A percentile compares a stretch with the other conserved stretches of the same genome.
These are phyloP conservation scores for Ustilago crameri DNA, from an alignment of 1,284 basidiomycete species.

Conservation along the genomic window DNA sequence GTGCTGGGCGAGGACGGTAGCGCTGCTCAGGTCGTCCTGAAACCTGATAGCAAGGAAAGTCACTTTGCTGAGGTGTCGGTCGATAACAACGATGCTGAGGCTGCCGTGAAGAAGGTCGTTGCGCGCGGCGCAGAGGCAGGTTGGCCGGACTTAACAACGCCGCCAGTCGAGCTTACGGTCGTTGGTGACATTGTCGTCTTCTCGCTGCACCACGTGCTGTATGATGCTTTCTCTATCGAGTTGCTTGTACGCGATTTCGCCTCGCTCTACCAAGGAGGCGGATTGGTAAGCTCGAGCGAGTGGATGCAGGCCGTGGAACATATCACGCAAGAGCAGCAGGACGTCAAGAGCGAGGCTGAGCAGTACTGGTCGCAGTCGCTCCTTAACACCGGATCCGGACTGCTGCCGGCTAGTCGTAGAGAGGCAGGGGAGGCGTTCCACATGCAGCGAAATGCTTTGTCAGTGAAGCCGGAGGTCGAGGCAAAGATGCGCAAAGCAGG, in stretches of 20 bases:
- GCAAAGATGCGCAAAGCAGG: constrained; percentile 24
- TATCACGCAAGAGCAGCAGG: constrained; percentile 12
- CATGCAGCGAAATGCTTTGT: constrained; percentile 8
- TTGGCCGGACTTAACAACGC: constrained; percentile 21
- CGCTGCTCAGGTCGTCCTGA: constrained; percentile 43
- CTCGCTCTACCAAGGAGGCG: constrained; percentile 30
- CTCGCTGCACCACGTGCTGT: constrained; percentile 61
- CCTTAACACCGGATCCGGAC: not conserved
- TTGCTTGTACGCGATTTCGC: constrained; percentile 55
- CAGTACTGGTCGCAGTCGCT: constrained; percentile 33
- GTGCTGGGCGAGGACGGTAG: constrained; percentile 19
- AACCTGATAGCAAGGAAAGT: not conserved
- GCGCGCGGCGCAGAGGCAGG: constrained; percentile 18
- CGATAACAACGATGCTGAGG: constrained; percentile 2
- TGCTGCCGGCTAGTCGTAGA: not conserved
- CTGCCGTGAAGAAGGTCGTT: constrained; percentile 11
- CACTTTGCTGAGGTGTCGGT: constrained; percentile 13
- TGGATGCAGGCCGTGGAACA: constrained; percentile 37
- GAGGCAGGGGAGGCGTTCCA: constrained; percentile 16
- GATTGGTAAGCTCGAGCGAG: constrained; percentile 10
- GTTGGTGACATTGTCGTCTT: constrained; percentile 50
- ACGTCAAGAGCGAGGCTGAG: constrained; percentile 8
- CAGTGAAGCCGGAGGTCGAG: constrained; percentile 8
- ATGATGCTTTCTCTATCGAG: constrained; percentile 62
- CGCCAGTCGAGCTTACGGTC: constrained; percentile 34